Evolutionary conservation across 345 rosid species (phyloP), one percentile per base, ranked within the genome.

Genomic region (Arabidopsis suecica): DNA sequence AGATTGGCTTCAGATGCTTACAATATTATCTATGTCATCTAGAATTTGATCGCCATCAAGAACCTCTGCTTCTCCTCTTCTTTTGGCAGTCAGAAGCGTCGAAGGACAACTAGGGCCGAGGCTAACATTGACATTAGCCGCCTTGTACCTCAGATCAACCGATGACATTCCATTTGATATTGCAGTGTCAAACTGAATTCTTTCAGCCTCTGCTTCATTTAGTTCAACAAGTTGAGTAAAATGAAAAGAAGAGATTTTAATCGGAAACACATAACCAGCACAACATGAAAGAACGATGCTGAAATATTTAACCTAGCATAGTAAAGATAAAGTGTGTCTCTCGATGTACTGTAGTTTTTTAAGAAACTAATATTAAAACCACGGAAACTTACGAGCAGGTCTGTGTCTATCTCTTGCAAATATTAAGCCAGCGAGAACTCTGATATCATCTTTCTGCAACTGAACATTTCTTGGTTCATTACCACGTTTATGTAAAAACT

Each of bases 61-160:
- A 82, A 86, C 76, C 79, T 83, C 90, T 42, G 36, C 79, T 34
- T 78, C 79, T 61, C 90, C 96, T 69, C 82, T 87, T 80, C 84
- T 86, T 84, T 71, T 87, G 23, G 95, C 97, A 12, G 95, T 89
- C 61, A 91, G 83, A 88, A 86, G 76, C 12, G 97, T 86, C 50
- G 36, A 25, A 34, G 37, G 8, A 0, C 14, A 30, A 38, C 68
- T 74, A 68, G 61, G 28, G 13, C 3, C 18, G 18, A 16, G 14
- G 11, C 1, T 68, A 25, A 9, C 57, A 82, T 73, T 71, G 63
- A 83, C 94, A 79, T 94, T 86, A 57, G 53, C 83, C 45, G 88
- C 88, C 87, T 84, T 86, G 76, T 85, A 86, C 44, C 71, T 82
- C 58, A 88, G 88, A 79, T 93, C 93, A 6, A 83, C 49, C 36